These are phyloP conservation scores for Dispira simplex DNA, from an alignment of 192 early-diverging fungal species.

Conservation along the genomic window DNA sequence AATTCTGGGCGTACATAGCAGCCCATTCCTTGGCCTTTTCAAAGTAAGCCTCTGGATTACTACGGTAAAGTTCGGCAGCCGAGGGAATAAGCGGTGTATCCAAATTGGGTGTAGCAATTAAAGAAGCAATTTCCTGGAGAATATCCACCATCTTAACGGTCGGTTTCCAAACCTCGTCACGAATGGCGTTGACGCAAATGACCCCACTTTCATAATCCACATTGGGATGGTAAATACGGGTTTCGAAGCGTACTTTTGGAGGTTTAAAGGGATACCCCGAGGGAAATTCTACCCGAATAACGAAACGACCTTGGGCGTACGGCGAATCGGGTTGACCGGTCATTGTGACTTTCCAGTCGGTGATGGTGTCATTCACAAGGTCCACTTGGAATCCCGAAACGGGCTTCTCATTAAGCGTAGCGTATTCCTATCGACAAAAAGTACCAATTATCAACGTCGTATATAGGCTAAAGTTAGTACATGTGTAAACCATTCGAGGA, in stretches of 20 bases:
- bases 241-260: background rate
- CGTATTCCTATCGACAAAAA: no score
- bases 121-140: background rate
- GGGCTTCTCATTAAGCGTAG: no score
- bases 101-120: background rate
- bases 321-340: no score
- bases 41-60: background rate
- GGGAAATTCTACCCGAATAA: background rate
- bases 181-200: background rate
- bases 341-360: no score
- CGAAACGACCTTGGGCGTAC: background rate
- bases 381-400: no score
- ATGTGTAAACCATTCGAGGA: no score
- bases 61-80: background rate
- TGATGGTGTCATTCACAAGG: no score
- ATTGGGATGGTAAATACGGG: constrained; percentile 10
- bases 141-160: background rate
- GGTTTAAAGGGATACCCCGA: background rate
- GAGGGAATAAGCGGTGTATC: constrained; percentile 1
- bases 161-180: background rate
- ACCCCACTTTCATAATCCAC: background rate
- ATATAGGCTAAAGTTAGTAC: no score
- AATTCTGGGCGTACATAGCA: background rate
- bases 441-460: no score
- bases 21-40: background rate